phyloP scores from a whole-genome alignment of 2,329 filamentous ascomycete genomes.

The Fusarium nelsonii region DNA sequence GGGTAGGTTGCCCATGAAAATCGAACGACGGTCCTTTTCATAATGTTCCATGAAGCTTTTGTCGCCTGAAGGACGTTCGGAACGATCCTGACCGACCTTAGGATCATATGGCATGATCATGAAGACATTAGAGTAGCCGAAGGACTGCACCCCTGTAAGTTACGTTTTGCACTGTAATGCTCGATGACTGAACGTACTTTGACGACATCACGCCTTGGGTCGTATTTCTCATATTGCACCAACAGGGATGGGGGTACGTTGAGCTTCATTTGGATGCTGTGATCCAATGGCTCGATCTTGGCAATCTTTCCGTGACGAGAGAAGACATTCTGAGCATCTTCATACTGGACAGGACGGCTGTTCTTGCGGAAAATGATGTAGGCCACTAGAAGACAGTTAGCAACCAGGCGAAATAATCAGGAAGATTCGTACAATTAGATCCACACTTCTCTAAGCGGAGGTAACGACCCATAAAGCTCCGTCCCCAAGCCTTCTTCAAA shows the following conservation, averaged over 20 bases:
- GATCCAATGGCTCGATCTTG: slow-evolving; percentile 54
- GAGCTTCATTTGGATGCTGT: slow-evolving; percentile 51
- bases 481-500: slow-evolving; percentile 60
- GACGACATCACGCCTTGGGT: slow-evolving; percentile 63
- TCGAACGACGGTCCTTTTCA: slow-evolving; percentile 60
- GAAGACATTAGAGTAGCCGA: slow-evolving; percentile 4
- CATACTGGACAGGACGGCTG: slow-evolving; percentile 53
- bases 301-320: slow-evolving; percentile 59
- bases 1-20: slow-evolving; percentile 63
- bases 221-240: slow-evolving; percentile 65
- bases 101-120: slow-evolving; percentile 24
- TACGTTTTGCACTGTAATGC: neutral
- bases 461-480: slow-evolving; percentile 65
- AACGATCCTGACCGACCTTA: slow-evolving; percentile 20
- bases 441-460: slow-evolving; percentile 71
- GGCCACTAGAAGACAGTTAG: slow-evolving; percentile 56
- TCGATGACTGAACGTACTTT: slow-evolving; percentile 54
- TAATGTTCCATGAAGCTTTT: slow-evolving; percentile 49
- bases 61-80: slow-evolving; percentile 16
- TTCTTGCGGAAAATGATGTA: slow-evolving; percentile 60
- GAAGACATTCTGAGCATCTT: slow-evolving; percentile 61
- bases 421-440: slow-evolving; percentile 64
- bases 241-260: slow-evolving; percentile 57
- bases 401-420: neutral
- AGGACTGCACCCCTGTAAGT: neutral